Base-by-base conservation (phyloP, 2,329 filamentous ascomycete species). In the Cladosporium velox region DNA sequence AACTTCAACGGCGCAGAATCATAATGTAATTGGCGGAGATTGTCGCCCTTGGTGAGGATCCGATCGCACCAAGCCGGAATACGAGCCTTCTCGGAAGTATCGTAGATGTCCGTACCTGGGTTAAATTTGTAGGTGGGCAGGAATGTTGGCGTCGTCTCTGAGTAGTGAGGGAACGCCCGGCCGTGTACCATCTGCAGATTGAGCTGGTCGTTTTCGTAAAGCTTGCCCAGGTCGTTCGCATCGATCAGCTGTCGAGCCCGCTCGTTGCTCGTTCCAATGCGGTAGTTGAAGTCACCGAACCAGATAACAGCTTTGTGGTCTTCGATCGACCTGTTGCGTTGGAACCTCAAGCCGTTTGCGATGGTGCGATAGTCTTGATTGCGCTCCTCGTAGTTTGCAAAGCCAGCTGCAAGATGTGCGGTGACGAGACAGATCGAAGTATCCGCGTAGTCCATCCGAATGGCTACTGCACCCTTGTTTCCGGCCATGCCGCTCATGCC, bases 11-110 rank as follows among this genome's bases (percentile, higher is more conserved):
- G 89, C 3, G 93, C 93, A 63, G 87, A 90, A 73, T 91, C 87
- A 78, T 99, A 99, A 35, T 91, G 86, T 12, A 91, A 82, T 76
- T 98, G 95, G 51, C 89, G 88, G 41, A 99, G 85, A 71, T 92
- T 93, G 67, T 86, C 82, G 8, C 95, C 95, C 79, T 93, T 96
- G 67, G 91, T 90, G 10, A 99, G 81, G 55, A 99, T 91, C 44
- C 95, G 91, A 78, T 99, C 95, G 67, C 93, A 97, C 95, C 95
- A 99, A 0, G 95, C 95, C 2, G 95, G 95, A 68, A 98, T 97
- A 18, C 95, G 89, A 64, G 90, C 88, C 77, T 99, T 99, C 74
- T 98, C 94, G 59, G 94, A 97, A 11, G 91, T 94, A 77, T 99
- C 95, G 77, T 97, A 99, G 62, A 86, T 86, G 77, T 98, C 93